phyloP scores from a whole-genome alignment of 805 yeast species.

The Brettanomyces anomalus region DNA sequence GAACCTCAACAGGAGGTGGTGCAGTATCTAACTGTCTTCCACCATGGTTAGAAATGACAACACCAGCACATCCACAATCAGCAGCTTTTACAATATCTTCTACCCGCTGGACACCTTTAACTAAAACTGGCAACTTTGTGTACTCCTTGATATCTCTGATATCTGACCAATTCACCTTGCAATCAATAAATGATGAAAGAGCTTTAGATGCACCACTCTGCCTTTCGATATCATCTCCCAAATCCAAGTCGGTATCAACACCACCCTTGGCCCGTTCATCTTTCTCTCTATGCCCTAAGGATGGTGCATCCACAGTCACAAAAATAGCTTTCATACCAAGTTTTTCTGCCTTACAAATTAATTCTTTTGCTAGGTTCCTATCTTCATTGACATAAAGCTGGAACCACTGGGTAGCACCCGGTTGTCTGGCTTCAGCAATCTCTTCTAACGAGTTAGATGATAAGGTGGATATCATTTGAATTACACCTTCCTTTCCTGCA shows the following conservation, averaged over 20 bases:
- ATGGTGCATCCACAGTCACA: slow-evolving; percentile 90
- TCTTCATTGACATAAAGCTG: slow-evolving; percentile 81
- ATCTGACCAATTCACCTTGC: slow-evolving; percentile 58
- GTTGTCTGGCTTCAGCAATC: slow-evolving; percentile 59
- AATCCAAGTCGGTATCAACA: slow-evolving; percentile 31
- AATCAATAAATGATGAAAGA: slow-evolving; percentile 75
- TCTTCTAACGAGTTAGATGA: slow-evolving; percentile 88
- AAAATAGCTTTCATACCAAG: slow-evolving; percentile 76
- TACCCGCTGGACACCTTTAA: slow-evolving; percentile 79
- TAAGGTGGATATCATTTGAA: slow-evolving; percentile 89
- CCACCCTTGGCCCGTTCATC: slow-evolving; percentile 22
- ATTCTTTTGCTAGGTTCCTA: slow-evolving; percentile 48
- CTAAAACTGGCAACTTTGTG: slow-evolving; percentile 57
- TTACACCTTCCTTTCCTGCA: slow-evolving; percentile 60
- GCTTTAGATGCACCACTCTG: slow-evolving; percentile 82
- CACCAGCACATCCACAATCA: slow-evolving; percentile 64
- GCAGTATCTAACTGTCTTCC: slow-evolving; percentile 83
- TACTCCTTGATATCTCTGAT: slow-evolving; percentile 43
- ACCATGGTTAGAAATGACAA: slow-evolving; percentile 84
- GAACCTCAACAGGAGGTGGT: slow-evolving; percentile 65
- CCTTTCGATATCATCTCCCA: slow-evolving; percentile 44
- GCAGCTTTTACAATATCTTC: slow-evolving; percentile 73
- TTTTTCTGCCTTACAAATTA: slow-evolving; percentile 63
- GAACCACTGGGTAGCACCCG: slow-evolving; percentile 75
- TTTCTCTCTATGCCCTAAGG: slow-evolving; percentile 84